Base-by-base conservation (phyloP, 192 early-diverging fungal species). In the Coemansia sp. region DNA sequence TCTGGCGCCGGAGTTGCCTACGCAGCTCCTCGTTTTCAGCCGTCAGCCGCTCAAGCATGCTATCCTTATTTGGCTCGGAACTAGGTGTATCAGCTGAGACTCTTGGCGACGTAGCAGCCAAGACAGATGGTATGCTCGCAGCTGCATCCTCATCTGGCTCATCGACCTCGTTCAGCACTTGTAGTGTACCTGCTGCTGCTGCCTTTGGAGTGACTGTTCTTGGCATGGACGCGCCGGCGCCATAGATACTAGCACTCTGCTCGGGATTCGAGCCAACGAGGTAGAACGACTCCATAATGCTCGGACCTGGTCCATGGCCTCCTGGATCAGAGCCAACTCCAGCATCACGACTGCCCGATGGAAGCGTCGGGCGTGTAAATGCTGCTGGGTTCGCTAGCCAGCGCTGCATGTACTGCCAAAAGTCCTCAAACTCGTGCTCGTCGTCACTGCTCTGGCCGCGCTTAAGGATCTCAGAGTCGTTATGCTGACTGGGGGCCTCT, bases 341-440 rank as follows among this genome's bases (percentile, higher is more conserved):
- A 3, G 25, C 35, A 27, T 6, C 35, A 9, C 37, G 41, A 4
- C 49, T 40, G 24, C 53, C 43, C 1, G 62, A 64, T 27, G 67
- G 41, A 29, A 67, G 31, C 0, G 71, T 47, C 1, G 74, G 71
- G 11, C 65, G 60, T 15, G 81, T 83, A 42, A 74, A 83, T 35
- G 81, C 81, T 0, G 73, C 38, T 10, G 81, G 76, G 37, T 83
- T 64, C 0, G 81, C 71, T 37, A 83, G 66, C 81, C 81, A 83
- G 62, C 71, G 66, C 38, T 83, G 74, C 76, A 83, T 78, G 60
- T 83, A 83, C 51, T 69, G 68, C 81, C 81, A 83, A 56, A 83
- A 83, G 31, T 78, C 68, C 27, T 83, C 81, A 71, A 83, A 83
- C 53, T 74, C 81, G 38, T 40, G 57, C 5, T 82, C 79, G 12